Percentiles rank a stretch among this genome's conserved stretches.
These are phyloP conservation scores for Blastocystis sp. DNA, from an alignment of 352 stramenopile species.

Conservation along the genomic window DNA sequence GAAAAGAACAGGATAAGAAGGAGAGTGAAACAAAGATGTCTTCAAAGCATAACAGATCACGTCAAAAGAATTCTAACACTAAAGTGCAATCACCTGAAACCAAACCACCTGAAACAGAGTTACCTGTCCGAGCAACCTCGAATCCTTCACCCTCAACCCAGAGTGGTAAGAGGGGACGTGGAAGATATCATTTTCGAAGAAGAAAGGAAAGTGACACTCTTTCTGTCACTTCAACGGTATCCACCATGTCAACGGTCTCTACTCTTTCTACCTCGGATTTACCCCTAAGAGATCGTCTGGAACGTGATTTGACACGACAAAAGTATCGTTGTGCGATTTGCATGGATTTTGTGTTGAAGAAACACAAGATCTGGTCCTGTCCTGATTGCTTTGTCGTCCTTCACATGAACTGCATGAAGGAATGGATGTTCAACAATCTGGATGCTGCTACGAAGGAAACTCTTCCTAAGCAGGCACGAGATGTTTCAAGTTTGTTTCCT, in stretches of 20 bases:
- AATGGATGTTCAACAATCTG: constrained; percentile 63
- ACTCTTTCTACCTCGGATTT: constrained; percentile 13
- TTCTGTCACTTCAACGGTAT: not conserved
- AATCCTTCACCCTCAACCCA: no score
- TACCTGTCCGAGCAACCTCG: not conserved
- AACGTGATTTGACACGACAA: constrained; percentile 19
- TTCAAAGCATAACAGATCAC: no score
- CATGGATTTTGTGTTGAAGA: constrained; percentile 28
- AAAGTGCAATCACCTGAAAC: no score
- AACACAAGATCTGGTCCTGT: constrained; percentile 54
- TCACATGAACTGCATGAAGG: constrained; percentile 60
- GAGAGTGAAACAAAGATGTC: no score
- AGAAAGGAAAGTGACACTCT: not conserved
- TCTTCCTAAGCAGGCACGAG: constrained; percentile 10
- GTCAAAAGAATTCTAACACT: no score
- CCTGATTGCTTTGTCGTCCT: constrained; percentile 42
- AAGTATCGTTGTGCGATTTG: constrained; percentile 61
- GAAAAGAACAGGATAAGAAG: no score
- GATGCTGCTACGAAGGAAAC: constrained; percentile 21
- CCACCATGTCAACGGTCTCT: constrained; percentile 10
- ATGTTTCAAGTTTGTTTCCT: not conserved
- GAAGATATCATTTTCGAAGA: no score
- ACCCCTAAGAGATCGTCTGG: constrained; percentile 37
- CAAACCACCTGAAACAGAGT: no score
- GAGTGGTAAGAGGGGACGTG: no score